Evolutionary conservation across 768 basidiomycete genomes (phyloP).

Genomic region (Naganishia vaughanmartiniae): DNA sequence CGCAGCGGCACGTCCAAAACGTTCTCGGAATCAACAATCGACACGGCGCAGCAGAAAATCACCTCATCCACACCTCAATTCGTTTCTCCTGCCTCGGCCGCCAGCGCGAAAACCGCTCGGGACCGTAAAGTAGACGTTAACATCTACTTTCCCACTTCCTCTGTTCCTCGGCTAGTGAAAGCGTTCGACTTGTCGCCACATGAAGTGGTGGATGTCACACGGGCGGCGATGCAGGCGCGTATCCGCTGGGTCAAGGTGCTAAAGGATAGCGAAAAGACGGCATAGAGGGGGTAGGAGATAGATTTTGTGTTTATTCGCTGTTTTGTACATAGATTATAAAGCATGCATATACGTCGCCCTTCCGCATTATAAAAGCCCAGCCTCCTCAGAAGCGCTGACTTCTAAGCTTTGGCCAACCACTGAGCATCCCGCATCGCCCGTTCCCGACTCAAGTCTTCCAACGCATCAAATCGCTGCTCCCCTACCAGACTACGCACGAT

Average conservation of each 20-base stretch:
- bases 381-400: not conserved
- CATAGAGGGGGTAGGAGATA: not conserved
- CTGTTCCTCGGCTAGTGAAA: conserved; percentile 40
- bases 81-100: not conserved
- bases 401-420: conserved; percentile 18
- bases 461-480: conserved; percentile 42
- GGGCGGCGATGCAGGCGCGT: conserved; percentile 52
- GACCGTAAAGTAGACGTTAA: conserved; percentile 24
- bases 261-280: conserved; percentile 29
- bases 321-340: conserved; percentile 1
- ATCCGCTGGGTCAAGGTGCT: conserved; percentile 37
- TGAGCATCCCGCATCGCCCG: conserved; percentile 20
- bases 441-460: conserved; percentile 34
- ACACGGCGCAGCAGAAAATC: conserved; percentile 38
- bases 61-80: conserved; percentile 25
- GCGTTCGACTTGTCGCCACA: conserved; percentile 42
- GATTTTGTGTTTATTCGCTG: not conserved
- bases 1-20: not conserved
- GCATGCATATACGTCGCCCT: not conserved
- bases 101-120: conserved; percentile 1
- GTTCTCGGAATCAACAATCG: conserved; percentile 30
- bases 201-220: conserved; percentile 50
- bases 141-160: conserved; percentile 38
- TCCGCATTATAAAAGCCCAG: not conserved
- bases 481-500: conserved; percentile 41